These are phyloP conservation scores for Polychaeton citri DNA, from an alignment of 2,329 filamentous ascomycete species.

Conservation along the genomic window DNA sequence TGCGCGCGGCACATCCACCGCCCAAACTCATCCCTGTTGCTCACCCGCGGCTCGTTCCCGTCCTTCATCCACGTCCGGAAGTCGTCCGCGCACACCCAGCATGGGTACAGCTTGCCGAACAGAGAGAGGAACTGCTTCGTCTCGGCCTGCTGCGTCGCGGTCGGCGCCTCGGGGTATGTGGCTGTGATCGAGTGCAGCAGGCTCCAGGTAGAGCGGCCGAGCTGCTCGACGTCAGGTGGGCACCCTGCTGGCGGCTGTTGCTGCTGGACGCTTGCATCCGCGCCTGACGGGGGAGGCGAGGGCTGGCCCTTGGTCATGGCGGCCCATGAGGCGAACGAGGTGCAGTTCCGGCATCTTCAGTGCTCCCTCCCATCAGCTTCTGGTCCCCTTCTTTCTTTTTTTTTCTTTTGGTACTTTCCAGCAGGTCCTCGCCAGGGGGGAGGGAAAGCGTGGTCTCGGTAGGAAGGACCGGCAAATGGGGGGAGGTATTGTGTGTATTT, in stretches of 20 bases:
- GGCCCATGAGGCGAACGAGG: constrained; percentile 45
- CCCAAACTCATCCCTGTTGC: constrained; percentile 55
- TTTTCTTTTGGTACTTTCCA: no score
- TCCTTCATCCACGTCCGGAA: constrained; percentile 69
- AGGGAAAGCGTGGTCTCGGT: no score
- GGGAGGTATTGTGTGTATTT: no score
- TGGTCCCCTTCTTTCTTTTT: no score
- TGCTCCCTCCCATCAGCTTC: no score
- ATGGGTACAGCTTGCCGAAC: constrained; percentile 83
- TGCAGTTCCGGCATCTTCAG: constrained; percentile 57
- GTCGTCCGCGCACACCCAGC: constrained; percentile 89
- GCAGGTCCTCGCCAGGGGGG: no score
- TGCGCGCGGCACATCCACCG: constrained; percentile 75
- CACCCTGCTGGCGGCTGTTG: constrained; percentile 48
- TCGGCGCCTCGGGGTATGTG: constrained; percentile 62
- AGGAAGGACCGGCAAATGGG: no score
- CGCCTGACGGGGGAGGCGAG: constrained; percentile 17
- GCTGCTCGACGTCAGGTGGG: constrained; percentile 74
- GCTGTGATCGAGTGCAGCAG: constrained; percentile 86
- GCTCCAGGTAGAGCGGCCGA: constrained; percentile 86
- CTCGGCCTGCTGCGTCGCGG: constrained; percentile 56
- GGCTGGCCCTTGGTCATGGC: constrained; percentile 41
- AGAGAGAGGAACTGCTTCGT: constrained; percentile 64
- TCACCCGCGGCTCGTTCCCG: constrained; percentile 50
- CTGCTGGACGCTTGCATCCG: constrained; percentile 23